Conservation (phyloP, 495 filamentous ascomycete species). For the Daldinia concentrica region DNA sequence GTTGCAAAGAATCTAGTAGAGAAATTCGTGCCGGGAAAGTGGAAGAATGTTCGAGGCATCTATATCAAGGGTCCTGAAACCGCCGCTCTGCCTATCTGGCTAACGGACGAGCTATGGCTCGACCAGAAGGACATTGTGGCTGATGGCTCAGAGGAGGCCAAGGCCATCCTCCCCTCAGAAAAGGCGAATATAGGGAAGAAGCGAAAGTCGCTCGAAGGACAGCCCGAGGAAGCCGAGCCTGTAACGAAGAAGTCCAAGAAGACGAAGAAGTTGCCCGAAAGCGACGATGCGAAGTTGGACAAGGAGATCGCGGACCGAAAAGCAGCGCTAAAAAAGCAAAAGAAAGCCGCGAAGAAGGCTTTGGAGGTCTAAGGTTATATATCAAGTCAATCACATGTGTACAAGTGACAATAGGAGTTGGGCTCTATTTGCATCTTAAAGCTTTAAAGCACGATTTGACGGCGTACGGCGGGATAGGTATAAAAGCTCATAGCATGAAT, state of each 20-base stretch:
- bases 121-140: slow-evolving; percentile 80
- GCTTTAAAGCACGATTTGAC: slow-evolving; percentile 25
- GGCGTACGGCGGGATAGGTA: slow-evolving; percentile 25
- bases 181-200: slow-evolving; percentile 72
- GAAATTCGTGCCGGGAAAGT: slow-evolving; percentile 82
- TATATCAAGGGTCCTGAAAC: slow-evolving; percentile 87
- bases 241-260: slow-evolving; percentile 62
- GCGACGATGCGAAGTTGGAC: slow-evolving; percentile 65
- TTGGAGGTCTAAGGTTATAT: slow-evolving; percentile 48
- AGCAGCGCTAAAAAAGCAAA: slow-evolving; percentile 67
- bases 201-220: slow-evolving; percentile 60
- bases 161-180: slow-evolving; percentile 56
- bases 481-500: slow-evolving; percentile 20
- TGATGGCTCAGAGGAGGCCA: slow-evolving; percentile 62
- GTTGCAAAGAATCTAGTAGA: slow-evolving; percentile 74
- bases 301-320: slow-evolving; percentile 67
- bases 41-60: slow-evolving; percentile 81
- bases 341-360: slow-evolving; percentile 67
- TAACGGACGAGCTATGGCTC: slow-evolving; percentile 89
- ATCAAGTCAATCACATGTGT: slow-evolving; percentile 18
- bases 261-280: slow-evolving; percentile 58
- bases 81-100: slow-evolving; percentile 87
- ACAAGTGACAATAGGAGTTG: slow-evolving; percentile 43
- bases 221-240: slow-evolving; percentile 49
- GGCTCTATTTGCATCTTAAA: slow-evolving; percentile 43